These are phyloP conservation scores for Boletus reticuloceps DNA, from an alignment of 768 basidiomycete genomes.

Conservation along the genomic window DNA sequence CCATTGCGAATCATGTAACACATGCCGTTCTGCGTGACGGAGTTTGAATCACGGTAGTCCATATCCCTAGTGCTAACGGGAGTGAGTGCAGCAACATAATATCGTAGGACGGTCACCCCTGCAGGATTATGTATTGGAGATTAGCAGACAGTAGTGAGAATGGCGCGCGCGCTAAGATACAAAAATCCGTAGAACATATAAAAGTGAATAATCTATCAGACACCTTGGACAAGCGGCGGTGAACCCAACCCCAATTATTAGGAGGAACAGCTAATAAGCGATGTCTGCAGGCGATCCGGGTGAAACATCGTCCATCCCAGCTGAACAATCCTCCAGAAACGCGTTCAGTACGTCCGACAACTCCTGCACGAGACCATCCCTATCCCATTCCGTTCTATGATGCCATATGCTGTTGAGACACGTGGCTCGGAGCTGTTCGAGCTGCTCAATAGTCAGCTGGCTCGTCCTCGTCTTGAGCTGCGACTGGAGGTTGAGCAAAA, in stretches of 20 bases:
- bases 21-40: no score
- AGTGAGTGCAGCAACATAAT: no score
- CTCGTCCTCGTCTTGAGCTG: slow-evolving; percentile 54
- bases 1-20: no score
- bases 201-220: slow-evolving; percentile 22
- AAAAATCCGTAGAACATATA: slow-evolving; percentile 12
- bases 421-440: slow-evolving; percentile 90
- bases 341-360: slow-evolving; percentile 53
- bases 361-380: slow-evolving; percentile 60
- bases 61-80: no score
- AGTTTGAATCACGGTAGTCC: no score
- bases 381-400: slow-evolving; percentile 79
- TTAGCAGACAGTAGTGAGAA: slow-evolving; percentile 5
- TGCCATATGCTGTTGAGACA: slow-evolving; percentile 83
- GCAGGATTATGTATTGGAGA: background rate
- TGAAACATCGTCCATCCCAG: slow-evolving; percentile 13
- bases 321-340: slow-evolving; percentile 64
- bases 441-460: slow-evolving; percentile 75
- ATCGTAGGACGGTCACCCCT: no score
- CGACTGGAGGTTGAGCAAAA: slow-evolving; percentile 47
- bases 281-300: background rate
- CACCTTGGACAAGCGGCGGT: background rate
- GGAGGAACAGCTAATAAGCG: slow-evolving; percentile 1
- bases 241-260: background rate
- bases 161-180: slow-evolving; percentile 17